phyloP scores from a whole-genome alignment of 164 flowering plant genomes.

The Protea cynaroides region DNA sequence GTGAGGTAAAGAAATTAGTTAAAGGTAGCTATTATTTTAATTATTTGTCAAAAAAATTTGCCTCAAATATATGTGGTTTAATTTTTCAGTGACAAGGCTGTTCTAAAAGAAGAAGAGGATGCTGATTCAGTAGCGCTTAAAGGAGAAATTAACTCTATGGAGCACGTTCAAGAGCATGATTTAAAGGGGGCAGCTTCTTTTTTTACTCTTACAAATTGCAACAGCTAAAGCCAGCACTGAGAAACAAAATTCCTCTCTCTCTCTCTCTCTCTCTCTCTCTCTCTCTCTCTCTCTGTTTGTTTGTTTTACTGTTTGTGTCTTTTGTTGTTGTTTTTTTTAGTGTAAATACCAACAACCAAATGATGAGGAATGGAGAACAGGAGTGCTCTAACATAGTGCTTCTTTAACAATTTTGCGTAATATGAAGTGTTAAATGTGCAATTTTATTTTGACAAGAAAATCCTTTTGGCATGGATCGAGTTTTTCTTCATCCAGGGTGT shows the following conservation, averaged over 20 bases:
- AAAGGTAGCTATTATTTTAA: no score
- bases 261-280: neutral
- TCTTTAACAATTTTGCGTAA: no score
- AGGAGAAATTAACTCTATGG: conserved; percentile 1
- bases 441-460: no score
- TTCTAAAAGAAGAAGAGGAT: conserved; percentile 1
- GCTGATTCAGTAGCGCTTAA: neutral
- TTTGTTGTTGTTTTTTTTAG: neutral
- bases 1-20: no score
- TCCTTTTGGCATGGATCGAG: no score
- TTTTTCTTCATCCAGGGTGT: no score
- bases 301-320: neutral
- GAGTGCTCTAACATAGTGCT: no score
- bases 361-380: no score
- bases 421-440: no score
- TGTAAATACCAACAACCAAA: neutral
- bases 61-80: neutral
- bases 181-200: conserved; percentile 11
- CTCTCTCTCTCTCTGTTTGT: no score
- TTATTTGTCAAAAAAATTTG: no score
- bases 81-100: conserved; percentile 5
- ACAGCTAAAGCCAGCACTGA: neutral
- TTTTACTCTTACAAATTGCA: conserved; percentile 14
- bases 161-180: conserved; percentile 10
- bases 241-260: neutral